Evolutionary conservation across 495 filamentous ascomycete genomes (phyloP), one percentile per base, ranked within the genome.

Genomic region (Parachaetomium inaequale): DNA sequence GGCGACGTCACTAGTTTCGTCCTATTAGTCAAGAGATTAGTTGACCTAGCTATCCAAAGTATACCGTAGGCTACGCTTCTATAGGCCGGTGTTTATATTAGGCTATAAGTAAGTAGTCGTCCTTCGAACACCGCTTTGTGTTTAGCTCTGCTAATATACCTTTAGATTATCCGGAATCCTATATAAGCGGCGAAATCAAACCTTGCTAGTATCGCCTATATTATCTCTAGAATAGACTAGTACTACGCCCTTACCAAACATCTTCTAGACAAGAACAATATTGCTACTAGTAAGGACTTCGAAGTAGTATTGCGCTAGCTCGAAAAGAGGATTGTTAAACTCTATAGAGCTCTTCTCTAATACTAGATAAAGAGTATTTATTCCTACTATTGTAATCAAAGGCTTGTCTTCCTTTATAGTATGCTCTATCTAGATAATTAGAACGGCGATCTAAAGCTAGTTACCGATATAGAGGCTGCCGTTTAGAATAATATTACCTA

Each of bases 181-280:
- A 60, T 63, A 19, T 49, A 64, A 60, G 66, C 68, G 36, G 66
- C 59, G 53, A 66, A 38, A 50, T 69, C 70, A 40, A 73, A 73
- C 62, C 69, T 63, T 45, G 61, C 58, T 21, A 66, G 68, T 34
- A 72, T 75, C 58, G 26, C 62, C n/a, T 54, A 73, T 46, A 65
- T 75, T 28, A 58, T 73, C 56, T 70, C 68, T 32, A 63, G 70
- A 50, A 75, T 75, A 66, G 65, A 74, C 6, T 74, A 66, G 71
- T 75, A 75, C 59, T 74, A 68, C 63, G 59, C 58, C n/a, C 60
- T 74, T 52, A 56, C 63, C 31, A 42, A 68, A 42, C 64, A 63
- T 49, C 62, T 75, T 40, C 51, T 66, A 34, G 64, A 67, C 14
- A 56, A 55, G 53, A 14, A 55, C 8, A 15, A 40, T 23, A 10